Evolutionary conservation across 2,329 filamentous ascomycete genomes (phyloP).

Genomic region (Exophiala lecanii-corni): DNA sequence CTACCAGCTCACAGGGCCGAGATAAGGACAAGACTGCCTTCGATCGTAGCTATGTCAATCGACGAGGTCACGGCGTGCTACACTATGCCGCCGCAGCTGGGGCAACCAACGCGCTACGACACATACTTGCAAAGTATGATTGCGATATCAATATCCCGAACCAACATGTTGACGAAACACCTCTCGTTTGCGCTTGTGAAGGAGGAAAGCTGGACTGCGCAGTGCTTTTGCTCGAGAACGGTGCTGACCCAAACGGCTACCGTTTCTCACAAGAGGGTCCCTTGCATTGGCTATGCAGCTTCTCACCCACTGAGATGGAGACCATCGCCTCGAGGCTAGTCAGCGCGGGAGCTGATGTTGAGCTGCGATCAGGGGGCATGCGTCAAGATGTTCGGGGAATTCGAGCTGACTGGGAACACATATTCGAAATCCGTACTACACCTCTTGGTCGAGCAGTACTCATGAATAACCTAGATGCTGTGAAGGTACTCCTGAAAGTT

Average conservation of each 20-base stretch:
- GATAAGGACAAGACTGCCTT: conserved; percentile 6
- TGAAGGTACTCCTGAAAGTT: conserved; percentile 7
- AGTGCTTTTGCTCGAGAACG: conserved; percentile 3
- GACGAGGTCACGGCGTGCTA: conserved; percentile 4
- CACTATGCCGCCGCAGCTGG: conserved; percentile 2
- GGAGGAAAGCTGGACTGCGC: conserved; percentile 3
- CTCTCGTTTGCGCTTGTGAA: conserved; percentile 6
- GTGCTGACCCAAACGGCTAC: conserved; percentile 5
- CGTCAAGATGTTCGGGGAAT: conserved; percentile 6
- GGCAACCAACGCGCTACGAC: not conserved
- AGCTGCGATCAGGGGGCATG: not conserved
- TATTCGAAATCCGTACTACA: conserved; percentile 4
- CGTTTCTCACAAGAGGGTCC: conserved; percentile 1
- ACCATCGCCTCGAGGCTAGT: not conserved
- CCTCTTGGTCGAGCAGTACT: conserved; percentile 7
- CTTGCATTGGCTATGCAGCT: conserved; percentile 10
- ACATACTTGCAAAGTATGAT: conserved; percentile 4
- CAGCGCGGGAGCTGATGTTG: not conserved
- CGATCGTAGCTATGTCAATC: conserved; percentile 5
- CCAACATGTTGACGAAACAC: conserved; percentile 4
- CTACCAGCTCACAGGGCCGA: not conserved
- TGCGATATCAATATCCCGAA: conserved; percentile 6
- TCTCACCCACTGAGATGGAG: conserved; percentile 1
- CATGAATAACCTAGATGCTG: conserved; percentile 8
- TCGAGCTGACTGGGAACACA: conserved; percentile 7